phyloP scores from a whole-genome alignment of 129 eudicot genomes.

The Flaveria linearis region DNA sequence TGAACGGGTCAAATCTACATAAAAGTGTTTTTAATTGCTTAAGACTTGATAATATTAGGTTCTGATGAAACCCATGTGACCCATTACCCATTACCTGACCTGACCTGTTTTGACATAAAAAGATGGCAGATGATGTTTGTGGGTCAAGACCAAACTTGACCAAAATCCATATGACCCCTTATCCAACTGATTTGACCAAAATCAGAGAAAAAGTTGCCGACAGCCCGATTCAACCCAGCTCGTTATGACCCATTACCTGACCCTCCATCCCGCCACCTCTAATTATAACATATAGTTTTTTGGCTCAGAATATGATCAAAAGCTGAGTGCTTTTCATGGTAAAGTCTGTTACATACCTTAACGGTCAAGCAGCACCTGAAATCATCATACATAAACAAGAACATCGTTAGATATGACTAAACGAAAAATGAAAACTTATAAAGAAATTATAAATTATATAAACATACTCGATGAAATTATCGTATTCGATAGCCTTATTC shows the following conservation, averaged over 20 bases:
- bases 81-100: not conserved
- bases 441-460: not conserved
- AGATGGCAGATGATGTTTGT: not conserved
- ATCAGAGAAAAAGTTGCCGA: not conserved
- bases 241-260: not conserved
- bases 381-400: conserved; percentile 5
- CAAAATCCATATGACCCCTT: not conserved
- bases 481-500: conserved; percentile 80
- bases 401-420: conserved; percentile 18
- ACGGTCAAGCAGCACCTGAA: conserved; percentile 95
- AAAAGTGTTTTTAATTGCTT: not conserved
- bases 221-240: not conserved
- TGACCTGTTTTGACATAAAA: not conserved
- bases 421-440: not conserved
- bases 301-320: not conserved
- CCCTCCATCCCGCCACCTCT: not conserved
- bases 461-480: conserved; percentile 91
- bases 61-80: not conserved
- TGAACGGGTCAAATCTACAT: not conserved
- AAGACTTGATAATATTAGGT: not conserved
- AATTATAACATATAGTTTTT: not conserved
- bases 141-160: not conserved
- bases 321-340: not conserved
- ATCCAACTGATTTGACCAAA: not conserved
- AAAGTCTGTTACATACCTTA: conserved; percentile 53